Base-by-base conservation (phyloP, 1,284 basidiomycete genomes). In the Ceratobasidium sp. region DNA sequence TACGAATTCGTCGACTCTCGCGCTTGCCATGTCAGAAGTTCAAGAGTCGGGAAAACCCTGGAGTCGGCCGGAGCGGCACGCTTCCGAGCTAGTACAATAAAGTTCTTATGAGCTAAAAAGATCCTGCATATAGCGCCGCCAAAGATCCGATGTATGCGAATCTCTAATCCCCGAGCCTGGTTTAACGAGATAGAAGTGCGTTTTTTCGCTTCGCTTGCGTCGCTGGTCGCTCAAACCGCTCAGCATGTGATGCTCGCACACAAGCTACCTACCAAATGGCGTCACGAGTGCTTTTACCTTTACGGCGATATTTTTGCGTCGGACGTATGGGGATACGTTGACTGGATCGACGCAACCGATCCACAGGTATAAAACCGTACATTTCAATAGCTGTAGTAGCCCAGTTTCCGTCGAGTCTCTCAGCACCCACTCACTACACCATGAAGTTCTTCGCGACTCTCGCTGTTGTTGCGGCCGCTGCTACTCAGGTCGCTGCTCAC, bases 401-500 rank as follows among this genome's bases (percentile, higher is more conserved):
- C 36, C 64, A 53, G 52, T 23, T 18, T 52, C 45, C 53, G 45
- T 50, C 45, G 16, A n/a, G 32, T 21, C 57, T 48, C 21, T 34
- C 2, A 46, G 23, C 41, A 23, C 30, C 16, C n/a, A n/a, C 43
- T 18, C 3, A 45, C 4, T 18, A 4, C 16, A 45, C 3, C 3
- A 71, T 71, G 70, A 60, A 71, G 58, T 26, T 71, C 16, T 45
- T 71, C 23, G 58, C 70, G 14, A 36, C 45, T 52, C 58, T 61
- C 18, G 21, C 62, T 18, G 45, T 72, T 18, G 26, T 52, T 23
- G 55, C 72, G 8, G 55, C 58, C 18, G 55, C 62, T 52, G 72
- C 64, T 12, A 73, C 62, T n/a, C 72, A 67, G 26, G 72, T 69
- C 36, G 62, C 32, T 30, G 72, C 72, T 21, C 72, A 73, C 46